Percentiles rank a stretch among this genome's conserved stretches.
phyloP scores from a whole-genome alignment of 139 green algal genomes.

The Coelastrella sp. region DNA sequence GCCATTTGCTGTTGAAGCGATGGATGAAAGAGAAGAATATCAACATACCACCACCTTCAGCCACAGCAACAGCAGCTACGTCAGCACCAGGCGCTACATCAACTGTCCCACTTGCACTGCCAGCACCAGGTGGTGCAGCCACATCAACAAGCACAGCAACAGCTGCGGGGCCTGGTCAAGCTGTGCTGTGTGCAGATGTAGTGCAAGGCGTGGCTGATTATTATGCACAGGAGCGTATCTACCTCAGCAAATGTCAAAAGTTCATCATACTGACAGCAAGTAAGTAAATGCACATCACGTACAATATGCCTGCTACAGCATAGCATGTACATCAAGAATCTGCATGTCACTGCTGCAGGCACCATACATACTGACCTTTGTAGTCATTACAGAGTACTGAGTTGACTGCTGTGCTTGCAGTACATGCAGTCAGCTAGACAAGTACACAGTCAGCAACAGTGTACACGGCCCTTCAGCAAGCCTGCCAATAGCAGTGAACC shows the following conservation, averaged over 20 bases:
- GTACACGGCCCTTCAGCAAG: neutral
- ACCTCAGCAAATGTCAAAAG: slow-evolving; percentile 38
- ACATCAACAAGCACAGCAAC: neutral
- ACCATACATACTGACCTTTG: too few relatives aligned
- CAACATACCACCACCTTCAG: neutral
- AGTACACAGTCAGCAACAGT: neutral
- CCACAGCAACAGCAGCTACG: neutral
- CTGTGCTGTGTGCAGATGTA: slow-evolving; percentile 1
- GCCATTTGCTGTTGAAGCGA: slow-evolving; percentile 74
- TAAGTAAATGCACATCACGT: neutral
- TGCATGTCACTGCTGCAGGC: too few relatives aligned
- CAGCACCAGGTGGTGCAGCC: slow-evolving; percentile 6
- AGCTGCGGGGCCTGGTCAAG: slow-evolving; percentile 11
- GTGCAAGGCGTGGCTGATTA: slow-evolving; percentile 15
- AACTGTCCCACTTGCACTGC: neutral
- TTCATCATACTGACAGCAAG: slow-evolving; percentile 26
- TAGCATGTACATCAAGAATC: too few relatives aligned
- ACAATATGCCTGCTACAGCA: too few relatives aligned
- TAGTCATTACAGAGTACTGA: too few relatives aligned
- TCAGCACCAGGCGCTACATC: neutral
- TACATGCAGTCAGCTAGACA: too few relatives aligned
- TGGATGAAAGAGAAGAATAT: slow-evolving; percentile 58
- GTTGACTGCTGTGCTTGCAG: too few relatives aligned
- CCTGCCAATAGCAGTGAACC: neutral
- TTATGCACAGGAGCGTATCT: slow-evolving; percentile 29